These are phyloP conservation scores for Alectoria sarmentosa DNA, from an alignment of 495 filamentous ascomycete species.

Conservation along the genomic window DNA sequence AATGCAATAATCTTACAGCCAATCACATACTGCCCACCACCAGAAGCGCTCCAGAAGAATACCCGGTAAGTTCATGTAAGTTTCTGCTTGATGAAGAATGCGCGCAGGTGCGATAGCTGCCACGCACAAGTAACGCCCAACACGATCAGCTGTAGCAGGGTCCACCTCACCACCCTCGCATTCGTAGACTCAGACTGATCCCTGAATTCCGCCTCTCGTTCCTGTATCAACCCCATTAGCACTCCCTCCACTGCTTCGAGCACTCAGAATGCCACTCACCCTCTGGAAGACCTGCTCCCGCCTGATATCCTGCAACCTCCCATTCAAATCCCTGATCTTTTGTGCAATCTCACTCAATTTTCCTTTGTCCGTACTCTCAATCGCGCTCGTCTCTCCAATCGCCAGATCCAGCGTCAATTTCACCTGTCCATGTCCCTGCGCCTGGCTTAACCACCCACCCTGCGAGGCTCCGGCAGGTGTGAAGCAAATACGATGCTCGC, in stretches of 20 bases:
- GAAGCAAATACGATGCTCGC: slow-evolving; percentile 93
- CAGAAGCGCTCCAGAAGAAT: background rate
- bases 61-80: slow-evolving; percentile 53
- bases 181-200: slow-evolving; percentile 96
- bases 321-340: slow-evolving; percentile 85
- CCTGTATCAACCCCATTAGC: slow-evolving; percentile 42
- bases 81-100: slow-evolving; percentile 99
- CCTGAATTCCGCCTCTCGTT: slow-evolving; percentile 95
- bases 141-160: slow-evolving; percentile 81
- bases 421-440: slow-evolving; percentile 61
- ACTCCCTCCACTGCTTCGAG: background rate
- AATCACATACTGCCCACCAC: background rate
- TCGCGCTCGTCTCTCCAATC: slow-evolving; percentile 91
- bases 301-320: slow-evolving; percentile 78
- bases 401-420: slow-evolving; percentile 83
- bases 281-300: slow-evolving; percentile 95
- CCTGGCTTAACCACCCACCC: slow-evolving; percentile 62
- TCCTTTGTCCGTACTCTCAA: slow-evolving; percentile 88
- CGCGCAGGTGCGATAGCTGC: slow-evolving; percentile 90
- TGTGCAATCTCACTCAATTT: slow-evolving; percentile 89
- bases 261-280: slow-evolving; percentile 44
- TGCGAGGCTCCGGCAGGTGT: slow-evolving; percentile 61
- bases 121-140: slow-evolving; percentile 89
- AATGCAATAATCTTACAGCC: background rate
- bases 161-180: slow-evolving; percentile 88